Conservation (phyloP, 2,329 filamentous ascomycete species). For the Dactylellina haptotyla region DNA sequence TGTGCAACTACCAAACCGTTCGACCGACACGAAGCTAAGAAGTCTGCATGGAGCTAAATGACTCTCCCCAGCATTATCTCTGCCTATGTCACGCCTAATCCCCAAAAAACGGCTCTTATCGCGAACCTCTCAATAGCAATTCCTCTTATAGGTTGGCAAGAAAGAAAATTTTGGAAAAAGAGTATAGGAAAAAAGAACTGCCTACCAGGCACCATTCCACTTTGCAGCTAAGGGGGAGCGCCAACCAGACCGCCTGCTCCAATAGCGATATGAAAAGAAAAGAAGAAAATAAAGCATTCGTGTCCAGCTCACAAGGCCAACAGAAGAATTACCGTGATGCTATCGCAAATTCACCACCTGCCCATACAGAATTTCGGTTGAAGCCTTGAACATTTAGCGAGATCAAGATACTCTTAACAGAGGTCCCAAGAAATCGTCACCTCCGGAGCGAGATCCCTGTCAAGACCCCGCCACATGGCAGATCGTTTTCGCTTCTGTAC, state of each 20-base stretch:
- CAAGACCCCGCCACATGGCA: constrained; percentile 53
- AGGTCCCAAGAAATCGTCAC: constrained; percentile 53
- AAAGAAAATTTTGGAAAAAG: not conserved
- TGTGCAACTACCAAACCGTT: constrained; percentile 49
- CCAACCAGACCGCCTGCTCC: not conserved
- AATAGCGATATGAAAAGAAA: too few relatives aligned
- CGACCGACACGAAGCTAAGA: constrained; percentile 38
- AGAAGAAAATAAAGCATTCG: too few relatives aligned
- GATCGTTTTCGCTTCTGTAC: constrained; percentile 54
- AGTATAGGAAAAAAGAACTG: constrained; percentile 14
- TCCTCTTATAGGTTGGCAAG: constrained; percentile 48
- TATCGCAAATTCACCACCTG: not conserved
- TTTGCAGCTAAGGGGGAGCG: not conserved
- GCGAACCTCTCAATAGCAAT: constrained; percentile 44
- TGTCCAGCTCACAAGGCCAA: too few relatives aligned
- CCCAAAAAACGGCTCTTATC: constrained; percentile 48
- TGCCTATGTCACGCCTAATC: constrained; percentile 25
- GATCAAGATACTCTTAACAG: constrained; percentile 32
- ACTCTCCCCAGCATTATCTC: constrained; percentile 31
- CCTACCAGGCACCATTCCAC: constrained; percentile 8
- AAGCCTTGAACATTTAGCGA: constrained; percentile 28
- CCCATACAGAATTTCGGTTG: constrained; percentile 1
- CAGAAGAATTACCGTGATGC: too few relatives aligned
- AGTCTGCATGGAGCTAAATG: constrained; percentile 43
- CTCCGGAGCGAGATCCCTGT: constrained; percentile 37